These are phyloP conservation scores for Paramecium sexaurelia DNA, from an alignment of 73 alveolate species.

Conservation along the genomic window DNA sequence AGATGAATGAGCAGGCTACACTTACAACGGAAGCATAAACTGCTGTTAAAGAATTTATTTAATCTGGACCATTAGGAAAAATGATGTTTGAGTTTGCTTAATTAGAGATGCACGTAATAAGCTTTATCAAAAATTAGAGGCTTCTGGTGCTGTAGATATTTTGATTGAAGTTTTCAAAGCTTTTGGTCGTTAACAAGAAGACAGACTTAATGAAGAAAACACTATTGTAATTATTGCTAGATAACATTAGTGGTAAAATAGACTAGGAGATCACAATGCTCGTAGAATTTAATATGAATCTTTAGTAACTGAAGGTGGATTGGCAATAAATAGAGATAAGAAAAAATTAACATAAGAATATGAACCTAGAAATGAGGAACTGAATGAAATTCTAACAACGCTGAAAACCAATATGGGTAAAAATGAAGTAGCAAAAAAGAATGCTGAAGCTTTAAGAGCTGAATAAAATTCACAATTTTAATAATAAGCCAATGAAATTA, in stretches of 20 bases:
- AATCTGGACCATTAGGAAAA: constrained; percentile 29
- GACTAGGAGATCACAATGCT: constrained; percentile 55
- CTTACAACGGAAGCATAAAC: background rate
- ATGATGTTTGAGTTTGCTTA: constrained; percentile 62
- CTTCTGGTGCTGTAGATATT: constrained; percentile 56
- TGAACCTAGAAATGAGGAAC: constrained; percentile 37
- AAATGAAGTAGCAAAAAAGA: constrained; percentile 32
- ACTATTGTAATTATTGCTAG: background rate
- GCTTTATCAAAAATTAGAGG: constrained; percentile 41
- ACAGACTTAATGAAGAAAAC: constrained; percentile 26
- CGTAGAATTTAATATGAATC: constrained; percentile 42
- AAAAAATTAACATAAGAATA: constrained; percentile 32
- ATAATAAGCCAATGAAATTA: constrained; percentile 20
- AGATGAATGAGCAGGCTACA: background rate
- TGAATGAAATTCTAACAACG: background rate
- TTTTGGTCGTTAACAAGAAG: constrained; percentile 48
- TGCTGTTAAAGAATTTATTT: background rate
- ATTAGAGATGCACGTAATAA: constrained; percentile 50
- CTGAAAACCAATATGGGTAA: constrained; percentile 42
- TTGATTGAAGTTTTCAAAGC: constrained; percentile 59
- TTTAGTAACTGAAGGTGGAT: constrained; percentile 29
- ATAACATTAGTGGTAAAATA: background rate
- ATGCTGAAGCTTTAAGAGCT: constrained; percentile 44
- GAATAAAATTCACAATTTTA: background rate
- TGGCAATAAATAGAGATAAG: constrained; percentile 34